Conservation (phyloP, 805 yeast species). For the Saccharomyces kudriavzevii region DNA sequence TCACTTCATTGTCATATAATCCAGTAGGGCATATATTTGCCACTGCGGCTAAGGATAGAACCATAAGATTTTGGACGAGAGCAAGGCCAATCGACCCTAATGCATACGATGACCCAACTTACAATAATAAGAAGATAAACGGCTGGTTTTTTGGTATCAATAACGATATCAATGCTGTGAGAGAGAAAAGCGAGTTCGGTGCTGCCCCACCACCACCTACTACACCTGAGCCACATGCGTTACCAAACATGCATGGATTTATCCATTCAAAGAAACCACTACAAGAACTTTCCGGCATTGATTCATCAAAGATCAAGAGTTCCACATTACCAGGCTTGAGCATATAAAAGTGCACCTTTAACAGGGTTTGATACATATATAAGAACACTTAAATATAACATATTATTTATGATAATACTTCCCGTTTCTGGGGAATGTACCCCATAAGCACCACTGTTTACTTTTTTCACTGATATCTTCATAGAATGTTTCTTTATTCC, state of each 20-base stretch:
- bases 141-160: conserved; percentile 47
- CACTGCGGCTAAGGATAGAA: conserved; percentile 89
- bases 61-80: conserved; percentile 90
- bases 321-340: conserved; percentile 12
- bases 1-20: conserved; percentile 84
- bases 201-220: conserved; percentile 24
- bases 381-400: neutral
- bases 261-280: neutral
- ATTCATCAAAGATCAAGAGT: conserved; percentile 3
- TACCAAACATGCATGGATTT: neutral
- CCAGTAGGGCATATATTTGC: conserved; percentile 88
- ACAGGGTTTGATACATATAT: neutral
- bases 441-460: conserved; percentile 48
- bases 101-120: conserved; percentile 73
- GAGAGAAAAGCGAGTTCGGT: conserved; percentile 30
- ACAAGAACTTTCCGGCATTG: conserved; percentile 11
- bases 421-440: conserved; percentile 44
- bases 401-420: conserved; percentile 27
- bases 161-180: conserved; percentile 29
- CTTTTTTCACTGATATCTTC: conserved; percentile 38
- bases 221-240: neutral
- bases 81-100: conserved; percentile 83
- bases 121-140: conserved; percentile 54
- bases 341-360: conserved; percentile 3
- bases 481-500: conserved; percentile 28